Conservation (phyloP, 2,329 filamentous ascomycete genomes). For the Blastomyces silverae region DNA sequence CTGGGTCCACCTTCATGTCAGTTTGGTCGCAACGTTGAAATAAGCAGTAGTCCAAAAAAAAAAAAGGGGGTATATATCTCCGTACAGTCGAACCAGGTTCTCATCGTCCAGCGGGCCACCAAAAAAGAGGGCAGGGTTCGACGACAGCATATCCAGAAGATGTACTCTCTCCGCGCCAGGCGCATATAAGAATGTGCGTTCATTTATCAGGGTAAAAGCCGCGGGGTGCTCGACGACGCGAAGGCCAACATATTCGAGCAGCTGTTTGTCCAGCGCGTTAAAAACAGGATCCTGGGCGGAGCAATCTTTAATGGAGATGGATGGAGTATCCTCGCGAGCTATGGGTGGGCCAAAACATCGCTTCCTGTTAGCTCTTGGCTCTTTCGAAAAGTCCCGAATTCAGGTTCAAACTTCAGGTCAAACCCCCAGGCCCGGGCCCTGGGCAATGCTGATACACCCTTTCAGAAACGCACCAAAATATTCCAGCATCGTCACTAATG, state of each 20-base stretch:
- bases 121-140: constrained; percentile 50
- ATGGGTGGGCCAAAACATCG: not conserved
- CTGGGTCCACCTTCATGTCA: not conserved
- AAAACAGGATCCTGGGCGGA: constrained; percentile 54
- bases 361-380: constrained; percentile 11
- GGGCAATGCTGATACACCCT: not conserved
- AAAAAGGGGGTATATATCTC: not conserved
- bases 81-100: constrained; percentile 8
- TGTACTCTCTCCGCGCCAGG: constrained; percentile 50
- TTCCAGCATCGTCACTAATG: constrained; percentile 30
- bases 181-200: constrained; percentile 52
- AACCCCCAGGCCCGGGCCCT: not conserved
- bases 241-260: constrained; percentile 34
- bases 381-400: constrained; percentile 13
- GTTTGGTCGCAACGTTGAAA: constrained; percentile 3
- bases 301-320: constrained; percentile 36
- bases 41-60: not conserved
- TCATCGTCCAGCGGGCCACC: constrained; percentile 44
- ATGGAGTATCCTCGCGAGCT: constrained; percentile 2
- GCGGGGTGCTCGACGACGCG: constrained; percentile 43
- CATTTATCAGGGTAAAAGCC: constrained; percentile 48
- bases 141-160: constrained; percentile 48
- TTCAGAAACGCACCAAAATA: constrained; percentile 25
- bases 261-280: constrained; percentile 36
- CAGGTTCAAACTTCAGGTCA: not conserved